Evolutionary conservation across 129 eudicot species (phyloP).

Genomic region (Artemisia annua): DNA sequence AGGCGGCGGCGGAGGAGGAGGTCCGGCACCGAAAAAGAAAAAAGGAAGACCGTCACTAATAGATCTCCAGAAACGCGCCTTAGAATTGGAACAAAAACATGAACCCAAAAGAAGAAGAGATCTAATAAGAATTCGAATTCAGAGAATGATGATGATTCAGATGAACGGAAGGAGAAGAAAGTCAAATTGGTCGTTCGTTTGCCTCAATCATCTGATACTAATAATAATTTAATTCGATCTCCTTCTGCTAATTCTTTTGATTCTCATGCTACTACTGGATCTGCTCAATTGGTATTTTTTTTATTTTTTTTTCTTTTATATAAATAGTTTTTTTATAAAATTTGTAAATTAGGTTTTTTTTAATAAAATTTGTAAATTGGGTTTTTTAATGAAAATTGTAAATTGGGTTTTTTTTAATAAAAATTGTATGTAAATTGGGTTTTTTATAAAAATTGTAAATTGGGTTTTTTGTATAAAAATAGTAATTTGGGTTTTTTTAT

Average conservation of each 20-base stretch:
- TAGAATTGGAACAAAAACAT: slow-evolving; percentile 34
- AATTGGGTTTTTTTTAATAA: too few species aligned
- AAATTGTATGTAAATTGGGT: too few species aligned
- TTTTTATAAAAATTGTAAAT: too few species aligned
- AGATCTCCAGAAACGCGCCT: slow-evolving; percentile 59
- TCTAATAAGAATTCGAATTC: slow-evolving; percentile 75
- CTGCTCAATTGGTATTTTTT: too few species aligned
- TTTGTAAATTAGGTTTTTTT: too few species aligned
- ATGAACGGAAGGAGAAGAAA: slow-evolving; percentile 65
- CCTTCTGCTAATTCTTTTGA: slow-evolving; percentile 47
- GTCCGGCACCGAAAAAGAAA: slow-evolving; percentile 53
- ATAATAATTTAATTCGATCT: slow-evolving; percentile 18
- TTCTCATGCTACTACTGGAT: slow-evolving; percentile 32
- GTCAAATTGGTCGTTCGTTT: slow-evolving; percentile 63
- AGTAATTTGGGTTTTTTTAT: too few species aligned
- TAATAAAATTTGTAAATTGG: too few species aligned
- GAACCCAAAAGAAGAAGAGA: slow-evolving; percentile 43
- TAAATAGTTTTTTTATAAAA: too few species aligned
- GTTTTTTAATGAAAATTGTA: too few species aligned
- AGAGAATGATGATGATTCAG: slow-evolving; percentile 60
- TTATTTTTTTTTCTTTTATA: too few species aligned
- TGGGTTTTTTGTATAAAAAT: too few species aligned
- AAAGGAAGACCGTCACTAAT: slow-evolving; percentile 74
- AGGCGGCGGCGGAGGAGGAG: slow-evolving; percentile 33
- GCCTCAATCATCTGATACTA: slow-evolving; percentile 38